Evolutionary conservation across 306 rosid species (phyloP).

Genomic region (Luffa aegyptiaca): DNA sequence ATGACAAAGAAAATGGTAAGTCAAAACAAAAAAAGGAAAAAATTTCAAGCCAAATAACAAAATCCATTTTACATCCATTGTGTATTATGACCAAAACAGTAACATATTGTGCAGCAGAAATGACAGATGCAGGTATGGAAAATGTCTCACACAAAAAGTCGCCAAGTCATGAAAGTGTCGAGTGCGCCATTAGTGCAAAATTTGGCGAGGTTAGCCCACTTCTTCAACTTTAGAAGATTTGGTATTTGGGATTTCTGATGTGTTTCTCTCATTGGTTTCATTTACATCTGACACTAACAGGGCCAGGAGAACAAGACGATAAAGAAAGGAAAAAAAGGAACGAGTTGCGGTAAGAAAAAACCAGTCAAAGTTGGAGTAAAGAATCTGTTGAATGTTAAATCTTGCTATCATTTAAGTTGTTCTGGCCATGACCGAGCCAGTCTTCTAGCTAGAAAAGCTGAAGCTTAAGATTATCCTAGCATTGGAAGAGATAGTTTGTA

Average conservation of each 20-base stretch:
- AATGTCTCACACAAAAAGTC: conserved; percentile 16
- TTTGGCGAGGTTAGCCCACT: conserved; percentile 8
- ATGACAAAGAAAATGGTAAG: conserved; percentile 20
- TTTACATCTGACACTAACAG: conserved; percentile 3
- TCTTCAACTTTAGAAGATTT: not conserved
- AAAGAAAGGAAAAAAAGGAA: conserved; percentile 25
- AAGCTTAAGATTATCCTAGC: conserved; percentile 14
- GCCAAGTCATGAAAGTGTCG: conserved; percentile 17
- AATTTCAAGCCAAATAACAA: too few relatives aligned
- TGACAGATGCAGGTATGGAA: not conserved
- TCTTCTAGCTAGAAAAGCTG: conserved; percentile 25
- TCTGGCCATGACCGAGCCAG: conserved; percentile 26
- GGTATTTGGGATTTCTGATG: not conserved
- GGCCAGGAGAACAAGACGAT: conserved; percentile 19
- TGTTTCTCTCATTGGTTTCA: not conserved
- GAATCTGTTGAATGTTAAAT: conserved; percentile 37
- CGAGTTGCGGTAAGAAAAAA: conserved; percentile 22
- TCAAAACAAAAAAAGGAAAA: not conserved
- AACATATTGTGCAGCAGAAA: not conserved
- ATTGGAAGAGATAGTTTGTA: conserved; percentile 1
- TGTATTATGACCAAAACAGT: not conserved
- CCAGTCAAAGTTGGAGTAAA: conserved; percentile 25
- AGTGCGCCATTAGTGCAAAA: conserved; percentile 1
- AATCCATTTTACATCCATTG: not conserved
- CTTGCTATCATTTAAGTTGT: conserved; percentile 41